Conservation (phyloP, 805 yeast genomes). For the Pichia deserticola region DNA sequence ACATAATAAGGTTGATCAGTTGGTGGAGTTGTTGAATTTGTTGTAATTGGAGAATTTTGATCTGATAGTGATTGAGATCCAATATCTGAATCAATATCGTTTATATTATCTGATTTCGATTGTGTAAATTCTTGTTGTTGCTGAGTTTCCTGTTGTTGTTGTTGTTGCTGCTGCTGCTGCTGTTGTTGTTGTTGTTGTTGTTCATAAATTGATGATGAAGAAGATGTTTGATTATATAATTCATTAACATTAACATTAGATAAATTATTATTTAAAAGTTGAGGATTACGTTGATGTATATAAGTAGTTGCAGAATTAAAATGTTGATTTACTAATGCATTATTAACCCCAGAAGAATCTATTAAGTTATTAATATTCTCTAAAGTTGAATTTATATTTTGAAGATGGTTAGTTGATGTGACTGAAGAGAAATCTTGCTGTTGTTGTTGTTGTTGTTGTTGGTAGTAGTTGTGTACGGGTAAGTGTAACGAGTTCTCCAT, state of each 20-base stretch:
- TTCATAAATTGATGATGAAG: background rate
- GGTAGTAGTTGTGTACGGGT: conserved; percentile 5
- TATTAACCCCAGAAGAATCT: background rate
- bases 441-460: conserved; percentile 1
- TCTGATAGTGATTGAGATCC: background rate
- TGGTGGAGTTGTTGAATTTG: background rate
- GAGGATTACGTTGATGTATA: background rate
- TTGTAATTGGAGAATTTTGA: conserved; percentile 3
- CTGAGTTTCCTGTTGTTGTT: background rate
- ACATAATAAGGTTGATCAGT: conserved; percentile 91
- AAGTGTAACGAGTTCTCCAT: conserved; percentile 8
- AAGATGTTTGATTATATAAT: background rate
- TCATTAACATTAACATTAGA: too few species aligned
- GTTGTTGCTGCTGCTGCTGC: conserved; percentile 1
- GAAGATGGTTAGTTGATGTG: background rate
- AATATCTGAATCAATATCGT: background rate
- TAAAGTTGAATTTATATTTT: background rate
- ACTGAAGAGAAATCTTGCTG: background rate
- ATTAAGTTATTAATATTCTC: conserved; percentile 5
- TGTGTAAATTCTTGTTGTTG: background rate
- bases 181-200: background rate
- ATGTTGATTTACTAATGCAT: background rate
- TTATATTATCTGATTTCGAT: background rate
- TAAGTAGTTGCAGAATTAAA: background rate
- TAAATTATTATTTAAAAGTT: background rate